These are phyloP conservation scores for Diversispora eburnea DNA, from an alignment of 192 early-diverging fungal species.

Conservation along the genomic window DNA sequence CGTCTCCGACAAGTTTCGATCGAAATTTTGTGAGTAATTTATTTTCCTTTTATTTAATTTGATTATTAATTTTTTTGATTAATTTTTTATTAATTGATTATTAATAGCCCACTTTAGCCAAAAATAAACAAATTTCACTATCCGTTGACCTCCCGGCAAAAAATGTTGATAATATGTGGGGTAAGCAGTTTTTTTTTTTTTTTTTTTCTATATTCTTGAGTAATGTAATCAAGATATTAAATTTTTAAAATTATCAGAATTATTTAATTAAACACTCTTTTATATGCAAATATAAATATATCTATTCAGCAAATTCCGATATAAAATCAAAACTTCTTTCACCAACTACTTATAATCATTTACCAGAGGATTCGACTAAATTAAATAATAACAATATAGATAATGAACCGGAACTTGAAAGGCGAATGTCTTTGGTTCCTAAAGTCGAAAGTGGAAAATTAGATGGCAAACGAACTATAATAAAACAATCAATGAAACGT, in stretches of 20 bases:
- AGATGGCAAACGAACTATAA: background rate
- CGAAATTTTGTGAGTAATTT: conserved; percentile 18
- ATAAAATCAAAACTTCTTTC: conserved; percentile 23
- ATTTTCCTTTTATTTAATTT: background rate
- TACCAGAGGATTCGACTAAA: background rate
- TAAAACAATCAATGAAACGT: conserved; percentile 1
- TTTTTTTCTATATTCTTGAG: too few relatives aligned
- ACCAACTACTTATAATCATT: conserved; percentile 4
- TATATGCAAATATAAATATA: too few relatives aligned
- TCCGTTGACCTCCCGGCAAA: conserved; percentile 12
- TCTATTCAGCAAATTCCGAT: conserved; percentile 4
- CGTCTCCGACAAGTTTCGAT: conserved; percentile 14
- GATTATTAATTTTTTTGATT: background rate
- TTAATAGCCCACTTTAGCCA: conserved; percentile 16
- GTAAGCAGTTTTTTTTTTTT: background rate
- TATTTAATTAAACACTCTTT: too few relatives aligned
- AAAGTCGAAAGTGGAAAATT: background rate
- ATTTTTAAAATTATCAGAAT: too few relatives aligned
- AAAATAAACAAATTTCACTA: conserved; percentile 9
- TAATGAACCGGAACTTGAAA: conserved; percentile 9
- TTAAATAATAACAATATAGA: conserved; percentile 7
- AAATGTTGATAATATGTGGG: conserved; percentile 24
- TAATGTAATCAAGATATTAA: too few relatives aligned
- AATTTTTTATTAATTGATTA: background rate
- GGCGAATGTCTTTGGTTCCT: conserved; percentile 1